Evolutionary conservation across 225 moss, liverwort and hornwort genomes (phyloP), one percentile per base, ranked within the genome.

Genomic region (Straminergon stramineum): DNA sequence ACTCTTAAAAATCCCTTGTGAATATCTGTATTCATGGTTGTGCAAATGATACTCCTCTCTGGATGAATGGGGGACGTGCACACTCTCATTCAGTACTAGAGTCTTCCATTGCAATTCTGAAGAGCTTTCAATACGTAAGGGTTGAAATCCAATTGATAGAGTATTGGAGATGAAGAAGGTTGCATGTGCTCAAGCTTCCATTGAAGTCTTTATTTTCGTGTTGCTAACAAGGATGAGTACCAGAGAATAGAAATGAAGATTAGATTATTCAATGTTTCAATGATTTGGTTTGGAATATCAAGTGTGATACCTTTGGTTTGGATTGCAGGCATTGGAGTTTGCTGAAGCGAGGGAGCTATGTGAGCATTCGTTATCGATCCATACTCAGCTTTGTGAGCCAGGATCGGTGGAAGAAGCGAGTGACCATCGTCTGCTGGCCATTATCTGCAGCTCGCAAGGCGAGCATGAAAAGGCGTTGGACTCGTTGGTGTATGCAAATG

Each of bases 361-460:
- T 84, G 95, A 95, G 90, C 90, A 95, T 41, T 93, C 97, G 45
- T 84, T 99, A 35, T 85, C 85, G 82, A 97, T 97, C 82, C 98
- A 96, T 81, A 94, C 94, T 7, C 91, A 95, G 76, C 90, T 95
- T 90, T 84, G 91, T 51, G 91, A 94, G 23, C 88, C 93, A 17
- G 96, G 96, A 55, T 95, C 96, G 5, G 91, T 97, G 84, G 96
- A 99, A 48, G 97, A 99, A 91, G 98, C 97, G 39, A 91, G 93
- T 52, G 97, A 99, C 85, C 93, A 96, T 82, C 94, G 96, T 57
- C 91, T 99, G 75, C 91, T 99, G 94, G 98, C 97, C 16, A 90
- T 96, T 89, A 96, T 99, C 86, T 96, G 92, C 92, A 97, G 96
- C 87, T 96, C 96, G 15, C 96, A 95, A 86, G 98, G 97, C 61